phyloP scores from a whole-genome alignment of 371 early-diverging fungal species.

The Mucor irregularis region DNA sequence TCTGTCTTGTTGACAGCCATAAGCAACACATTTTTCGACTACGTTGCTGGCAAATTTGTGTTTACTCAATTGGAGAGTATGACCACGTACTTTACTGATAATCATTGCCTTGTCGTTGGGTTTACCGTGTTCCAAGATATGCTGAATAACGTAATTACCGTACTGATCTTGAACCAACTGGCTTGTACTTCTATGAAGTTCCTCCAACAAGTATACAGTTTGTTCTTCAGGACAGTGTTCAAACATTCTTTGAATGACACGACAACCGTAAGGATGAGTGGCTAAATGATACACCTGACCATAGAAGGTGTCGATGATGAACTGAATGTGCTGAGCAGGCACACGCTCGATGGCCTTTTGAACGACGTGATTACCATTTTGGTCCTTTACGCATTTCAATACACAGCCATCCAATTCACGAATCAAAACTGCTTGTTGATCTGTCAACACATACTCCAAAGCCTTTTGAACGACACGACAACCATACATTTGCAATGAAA shows the following conservation, averaged over 20 bases:
- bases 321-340: slow-evolving; percentile 87
- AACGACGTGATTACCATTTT: slow-evolving; percentile 99
- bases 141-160: slow-evolving; percentile 98
- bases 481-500: slow-evolving; percentile 99
- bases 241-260: slow-evolving; percentile 99
- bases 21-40: slow-evolving; percentile 92
- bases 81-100: slow-evolving; percentile 88
- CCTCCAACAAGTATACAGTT: slow-evolving; percentile 86
- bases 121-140: slow-evolving; percentile 95
- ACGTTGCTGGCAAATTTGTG: slow-evolving; percentile 99
- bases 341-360: slow-evolving; percentile 99
- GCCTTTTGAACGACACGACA: slow-evolving; percentile 99
- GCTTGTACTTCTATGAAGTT: slow-evolving; percentile 88
- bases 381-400: slow-evolving; percentile 98
- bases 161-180: slow-evolving; percentile 98
- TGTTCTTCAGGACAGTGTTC: slow-evolving; percentile 94
- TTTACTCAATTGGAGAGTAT: slow-evolving; percentile 86
- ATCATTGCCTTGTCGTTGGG: slow-evolving; percentile 82
- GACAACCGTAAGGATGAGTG: slow-evolving; percentile 99
- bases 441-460: slow-evolving; percentile 88
- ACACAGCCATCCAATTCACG: slow-evolving; percentile 94
- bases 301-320: slow-evolving; percentile 98
- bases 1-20: slow-evolving; percentile 72
- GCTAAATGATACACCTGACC: slow-evolving; percentile 95
- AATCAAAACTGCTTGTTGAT: slow-evolving; percentile 90